A percentile compares a stretch with the other conserved stretches of the same genome.
Evolutionary conservation across 2,329 filamentous ascomycete genomes (phyloP).

Genomic region (Cryphonectria parasitica): DNA sequence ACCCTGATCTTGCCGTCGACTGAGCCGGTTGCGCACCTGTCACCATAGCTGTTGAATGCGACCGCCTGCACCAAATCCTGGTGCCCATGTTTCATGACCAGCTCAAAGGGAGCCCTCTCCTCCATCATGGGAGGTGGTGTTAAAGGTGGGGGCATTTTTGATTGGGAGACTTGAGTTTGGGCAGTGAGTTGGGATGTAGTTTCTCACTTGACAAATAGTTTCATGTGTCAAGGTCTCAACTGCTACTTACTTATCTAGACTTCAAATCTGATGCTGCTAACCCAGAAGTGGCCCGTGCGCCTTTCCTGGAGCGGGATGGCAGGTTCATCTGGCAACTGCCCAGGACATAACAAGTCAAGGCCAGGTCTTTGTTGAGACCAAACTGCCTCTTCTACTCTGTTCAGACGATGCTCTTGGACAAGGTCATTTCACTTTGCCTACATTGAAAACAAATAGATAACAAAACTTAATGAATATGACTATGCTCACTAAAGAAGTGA

Average conservation of each 20-base stretch:
- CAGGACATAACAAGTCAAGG: not conserved
- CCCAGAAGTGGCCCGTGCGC: not conserved
- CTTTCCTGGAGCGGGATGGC: not conserved
- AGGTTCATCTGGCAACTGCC: not conserved
- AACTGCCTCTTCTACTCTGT: not conserved
- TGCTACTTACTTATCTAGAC: not conserved
- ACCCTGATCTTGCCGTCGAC: slow-evolving; percentile 93
- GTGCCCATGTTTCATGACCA: slow-evolving; percentile 74
- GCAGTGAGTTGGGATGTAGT: not conserved
- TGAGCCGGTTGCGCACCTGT: slow-evolving; percentile 86
- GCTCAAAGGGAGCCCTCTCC: slow-evolving; percentile 55
- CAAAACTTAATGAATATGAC: not conserved
- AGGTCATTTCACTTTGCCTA: not conserved
- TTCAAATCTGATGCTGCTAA: not conserved
- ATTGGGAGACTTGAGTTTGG: not conserved
- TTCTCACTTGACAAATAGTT: not conserved
- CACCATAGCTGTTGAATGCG: slow-evolving; percentile 90
- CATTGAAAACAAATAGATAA: not conserved
- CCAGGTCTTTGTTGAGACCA: not conserved
- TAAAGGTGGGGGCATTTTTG: slow-evolving; percentile 34
- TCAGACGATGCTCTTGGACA: not conserved
- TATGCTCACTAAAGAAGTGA: not conserved
- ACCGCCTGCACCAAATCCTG: slow-evolving; percentile 82
- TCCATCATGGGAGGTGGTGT: slow-evolving; percentile 41
- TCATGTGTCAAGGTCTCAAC: not conserved